A percentile compares a stretch with the other conserved stretches of the same genome.
phyloP scores from a whole-genome alignment of 2,329 filamentous ascomycete genomes.

The Verticillium dahliae region DNA sequence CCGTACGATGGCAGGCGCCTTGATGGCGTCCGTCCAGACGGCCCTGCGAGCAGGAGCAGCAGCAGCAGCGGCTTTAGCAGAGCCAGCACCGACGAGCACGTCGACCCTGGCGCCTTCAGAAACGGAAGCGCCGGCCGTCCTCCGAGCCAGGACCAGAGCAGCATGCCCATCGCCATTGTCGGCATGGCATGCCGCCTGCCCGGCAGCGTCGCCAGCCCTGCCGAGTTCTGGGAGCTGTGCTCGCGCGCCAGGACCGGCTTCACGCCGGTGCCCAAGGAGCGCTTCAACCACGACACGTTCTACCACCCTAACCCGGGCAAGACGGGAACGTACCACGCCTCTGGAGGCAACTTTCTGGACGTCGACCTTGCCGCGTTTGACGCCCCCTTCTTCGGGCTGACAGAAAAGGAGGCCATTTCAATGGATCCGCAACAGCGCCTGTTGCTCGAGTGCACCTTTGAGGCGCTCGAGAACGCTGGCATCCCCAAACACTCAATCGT shows the following conservation, averaged over 20 bases:
- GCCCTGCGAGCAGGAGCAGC: background rate
- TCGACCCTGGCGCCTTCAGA: background rate
- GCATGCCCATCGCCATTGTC: slow-evolving; percentile 37
- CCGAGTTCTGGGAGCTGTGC: slow-evolving; percentile 33
- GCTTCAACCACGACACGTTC: slow-evolving; percentile 37
- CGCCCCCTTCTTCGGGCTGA: slow-evolving; percentile 46
- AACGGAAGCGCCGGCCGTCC: background rate
- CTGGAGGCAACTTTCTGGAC: slow-evolving; percentile 34
- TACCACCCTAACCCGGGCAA: slow-evolving; percentile 13
- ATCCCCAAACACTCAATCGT: slow-evolving; percentile 24
- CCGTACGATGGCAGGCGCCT: slow-evolving; percentile 9
- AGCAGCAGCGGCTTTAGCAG: too few relatives aligned
- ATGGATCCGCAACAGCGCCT: slow-evolving; percentile 51
- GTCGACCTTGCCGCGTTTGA: slow-evolving; percentile 41
- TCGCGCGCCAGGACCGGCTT: slow-evolving; percentile 2
- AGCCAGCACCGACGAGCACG: background rate
- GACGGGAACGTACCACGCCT: slow-evolving; percentile 5
- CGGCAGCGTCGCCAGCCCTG: slow-evolving; percentile 31
- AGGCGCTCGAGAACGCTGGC: slow-evolving; percentile 47
- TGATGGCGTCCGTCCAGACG: slow-evolving; percentile 4
- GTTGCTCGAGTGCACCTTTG: slow-evolving; percentile 46
- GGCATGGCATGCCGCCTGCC: slow-evolving; percentile 41
- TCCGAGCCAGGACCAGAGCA: background rate
- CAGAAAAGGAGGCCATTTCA: slow-evolving; percentile 40
- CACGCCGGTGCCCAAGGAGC: slow-evolving; percentile 32